Conservation (phyloP, 192 early-diverging fungal species). For the Phlyctochytrium arcticum region DNA sequence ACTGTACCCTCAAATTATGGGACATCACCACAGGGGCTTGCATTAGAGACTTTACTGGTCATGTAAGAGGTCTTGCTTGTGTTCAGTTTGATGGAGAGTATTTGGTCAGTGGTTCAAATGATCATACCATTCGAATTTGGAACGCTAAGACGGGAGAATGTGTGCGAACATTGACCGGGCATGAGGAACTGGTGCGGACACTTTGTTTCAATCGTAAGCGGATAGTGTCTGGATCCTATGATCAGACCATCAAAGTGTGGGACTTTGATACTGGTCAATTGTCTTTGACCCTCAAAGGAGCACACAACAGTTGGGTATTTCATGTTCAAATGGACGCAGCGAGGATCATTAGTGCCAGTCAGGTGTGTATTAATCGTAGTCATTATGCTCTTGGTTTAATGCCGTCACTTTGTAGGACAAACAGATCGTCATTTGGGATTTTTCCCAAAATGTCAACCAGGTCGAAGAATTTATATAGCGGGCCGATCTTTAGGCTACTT, state of each 20-base stretch:
- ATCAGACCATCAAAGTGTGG: conserved; percentile 94
- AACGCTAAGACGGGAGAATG: conserved; percentile 36
- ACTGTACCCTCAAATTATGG: conserved; percentile 81
- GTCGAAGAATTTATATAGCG: not conserved
- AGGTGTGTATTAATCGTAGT: conserved; percentile 39
- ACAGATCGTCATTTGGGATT: conserved; percentile 54
- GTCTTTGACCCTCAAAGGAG: conserved; percentile 40
- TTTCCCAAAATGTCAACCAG: conserved; percentile 50
- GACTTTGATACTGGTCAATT: conserved; percentile 53
- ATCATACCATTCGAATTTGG: conserved; percentile 47
- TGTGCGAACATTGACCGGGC: conserved; percentile 51
- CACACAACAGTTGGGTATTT: conserved; percentile 92
- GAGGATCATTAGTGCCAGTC: conserved; percentile 74
- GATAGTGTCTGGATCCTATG: conserved; percentile 90
- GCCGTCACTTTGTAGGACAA: conserved; percentile 32
- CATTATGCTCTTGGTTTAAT: not conserved
- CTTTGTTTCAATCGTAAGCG: conserved; percentile 78
- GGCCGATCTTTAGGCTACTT: not conserved
- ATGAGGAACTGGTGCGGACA: conserved; percentile 88
- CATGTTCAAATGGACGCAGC: conserved; percentile 84
- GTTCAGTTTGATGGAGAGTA: conserved; percentile 35
- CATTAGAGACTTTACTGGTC: conserved; percentile 41
- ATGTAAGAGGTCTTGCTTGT: conserved; percentile 42
- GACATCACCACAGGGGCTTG: conserved; percentile 58
- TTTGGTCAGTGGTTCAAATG: conserved; percentile 45